These are phyloP conservation scores for Pestalotiopsis sp. DNA, from an alignment of 2,329 filamentous ascomycete genomes.

Conservation along the genomic window DNA sequence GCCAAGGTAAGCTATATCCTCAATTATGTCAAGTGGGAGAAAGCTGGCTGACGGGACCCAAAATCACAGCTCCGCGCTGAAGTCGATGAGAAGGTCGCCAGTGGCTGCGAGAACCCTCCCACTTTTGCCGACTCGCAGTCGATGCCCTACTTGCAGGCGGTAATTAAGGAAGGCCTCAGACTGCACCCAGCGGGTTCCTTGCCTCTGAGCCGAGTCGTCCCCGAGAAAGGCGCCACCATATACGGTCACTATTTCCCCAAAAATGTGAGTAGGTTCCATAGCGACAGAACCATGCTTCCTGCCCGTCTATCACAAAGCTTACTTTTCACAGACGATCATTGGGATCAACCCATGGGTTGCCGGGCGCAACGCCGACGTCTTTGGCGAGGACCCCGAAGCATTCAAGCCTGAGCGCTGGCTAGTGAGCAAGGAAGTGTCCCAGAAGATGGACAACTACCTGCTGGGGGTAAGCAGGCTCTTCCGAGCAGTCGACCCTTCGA, in stretches of 20 bases:
- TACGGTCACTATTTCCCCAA: constrained; percentile 28
- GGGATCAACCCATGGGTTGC: constrained; percentile 39
- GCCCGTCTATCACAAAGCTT: neutral
- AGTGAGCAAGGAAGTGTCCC: constrained; percentile 18
- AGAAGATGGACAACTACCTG: constrained; percentile 30
- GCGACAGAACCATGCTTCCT: neutral
- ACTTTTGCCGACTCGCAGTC: constrained; percentile 30
- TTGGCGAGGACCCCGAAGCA: constrained; percentile 31
- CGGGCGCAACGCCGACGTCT: constrained; percentile 33
- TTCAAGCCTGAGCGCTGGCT: constrained; percentile 46
- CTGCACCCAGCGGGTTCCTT: constrained; percentile 46
- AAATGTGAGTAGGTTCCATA: constrained; percentile 14
- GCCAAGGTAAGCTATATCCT: neutral
- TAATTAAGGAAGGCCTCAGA: constrained; percentile 49
- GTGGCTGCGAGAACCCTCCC: constrained; percentile 13
- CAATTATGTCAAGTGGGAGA: neutral
- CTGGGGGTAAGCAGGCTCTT: constrained; percentile 32
- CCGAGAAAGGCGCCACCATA: constrained; percentile 34
- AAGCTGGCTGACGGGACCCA: neutral
- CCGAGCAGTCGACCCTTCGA: neutral
- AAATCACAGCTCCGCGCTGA: neutral
- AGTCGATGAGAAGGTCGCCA: neutral
- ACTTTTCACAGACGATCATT: constrained; percentile 28
- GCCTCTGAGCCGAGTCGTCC: constrained; percentile 45
- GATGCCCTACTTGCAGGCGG: constrained; percentile 49